phyloP scores from a whole-genome alignment of 148 eudicot genomes.

The Camellia japonica region DNA sequence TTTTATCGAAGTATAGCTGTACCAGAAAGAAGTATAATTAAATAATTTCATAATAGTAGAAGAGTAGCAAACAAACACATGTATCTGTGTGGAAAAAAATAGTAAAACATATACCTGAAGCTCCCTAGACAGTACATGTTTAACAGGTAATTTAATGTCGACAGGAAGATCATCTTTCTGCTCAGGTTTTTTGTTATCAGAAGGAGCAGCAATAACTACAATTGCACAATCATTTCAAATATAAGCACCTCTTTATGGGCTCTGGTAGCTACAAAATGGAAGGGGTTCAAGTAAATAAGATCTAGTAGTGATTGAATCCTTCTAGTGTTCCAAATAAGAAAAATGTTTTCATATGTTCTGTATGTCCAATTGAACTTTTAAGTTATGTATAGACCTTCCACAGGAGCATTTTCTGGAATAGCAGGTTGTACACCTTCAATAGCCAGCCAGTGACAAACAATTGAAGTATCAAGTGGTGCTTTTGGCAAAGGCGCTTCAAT shows the following conservation, averaged over 20 bases:
- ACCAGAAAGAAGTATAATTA: constrained; percentile 6
- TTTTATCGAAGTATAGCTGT: constrained; percentile 70
- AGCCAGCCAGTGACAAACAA: constrained; percentile 77
- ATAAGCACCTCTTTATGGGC: constrained; percentile 5
- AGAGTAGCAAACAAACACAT: neutral
- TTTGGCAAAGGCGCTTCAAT: constrained; percentile 83
- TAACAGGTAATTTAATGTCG: constrained; percentile 66
- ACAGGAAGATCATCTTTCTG: constrained; percentile 55
- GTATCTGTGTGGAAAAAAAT: neutral
- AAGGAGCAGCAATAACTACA: constrained; percentile 52
- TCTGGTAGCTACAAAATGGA: neutral
- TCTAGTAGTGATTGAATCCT: neutral
- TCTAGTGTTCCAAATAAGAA: neutral
- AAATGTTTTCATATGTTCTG: no score
- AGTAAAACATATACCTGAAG: constrained; percentile 49
- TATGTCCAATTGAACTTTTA: neutral
- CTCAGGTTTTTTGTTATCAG: constrained; percentile 43
- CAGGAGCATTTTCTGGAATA: constrained; percentile 74
- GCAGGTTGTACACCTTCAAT: constrained; percentile 82
- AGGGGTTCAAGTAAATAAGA: neutral
- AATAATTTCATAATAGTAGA: constrained; percentile 9
- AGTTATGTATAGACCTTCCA: constrained; percentile 44
- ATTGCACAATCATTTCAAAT: neutral
- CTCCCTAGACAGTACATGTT: constrained; percentile 72
- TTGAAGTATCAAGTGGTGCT: constrained; percentile 74